Evolutionary conservation across 257 asterid species (phyloP).

Genomic region (Vinca minor): DNA sequence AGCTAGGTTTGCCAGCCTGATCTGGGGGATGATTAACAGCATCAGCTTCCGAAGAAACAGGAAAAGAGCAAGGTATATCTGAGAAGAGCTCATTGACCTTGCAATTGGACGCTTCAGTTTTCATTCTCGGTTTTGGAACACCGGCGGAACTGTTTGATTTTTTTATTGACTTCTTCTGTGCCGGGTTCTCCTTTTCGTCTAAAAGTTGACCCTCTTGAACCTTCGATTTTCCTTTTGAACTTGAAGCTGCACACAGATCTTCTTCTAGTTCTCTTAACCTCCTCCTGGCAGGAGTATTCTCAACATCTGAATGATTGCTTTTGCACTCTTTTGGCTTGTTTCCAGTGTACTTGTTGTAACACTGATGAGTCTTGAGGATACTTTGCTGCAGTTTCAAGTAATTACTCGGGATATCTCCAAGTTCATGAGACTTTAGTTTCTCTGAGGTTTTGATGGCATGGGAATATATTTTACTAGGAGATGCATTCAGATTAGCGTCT

Average conservation of each 20-base stretch:
- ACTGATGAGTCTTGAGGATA: conserved; percentile 18
- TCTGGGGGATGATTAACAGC: conserved; percentile 3
- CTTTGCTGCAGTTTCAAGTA: conserved; percentile 21
- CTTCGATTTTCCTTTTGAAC: conserved; percentile 7
- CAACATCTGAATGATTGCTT: conserved; percentile 11
- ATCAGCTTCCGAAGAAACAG: conserved; percentile 20
- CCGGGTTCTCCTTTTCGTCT: conserved; percentile 17
- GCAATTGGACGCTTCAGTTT: conserved; percentile 6
- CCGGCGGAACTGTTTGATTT: conserved; percentile 20
- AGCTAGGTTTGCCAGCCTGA: conserved; percentile 15
- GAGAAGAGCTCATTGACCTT: conserved; percentile 15
- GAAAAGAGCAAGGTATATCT: conserved; percentile 17
- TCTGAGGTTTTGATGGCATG: conserved; percentile 19
- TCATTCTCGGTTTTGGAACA: conserved; percentile 18
- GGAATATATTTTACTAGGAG: conserved; percentile 22
- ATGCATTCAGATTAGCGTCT: conserved; percentile 17
- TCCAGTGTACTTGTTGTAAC: conserved; percentile 21
- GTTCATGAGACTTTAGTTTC: conserved; percentile 17
- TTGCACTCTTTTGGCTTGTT: conserved; percentile 17
- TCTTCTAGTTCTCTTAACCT: neutral
- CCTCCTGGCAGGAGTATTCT: conserved; percentile 6
- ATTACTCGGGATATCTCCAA: conserved; percentile 21
- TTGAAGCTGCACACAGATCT: conserved; percentile 1
- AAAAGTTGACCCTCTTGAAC: conserved; percentile 5
- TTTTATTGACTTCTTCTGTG: conserved; percentile 19